These are phyloP conservation scores for Sphagnum tenellum DNA, from an alignment of 225 moss, liverwort and hornwort species.

Conservation along the genomic window DNA sequence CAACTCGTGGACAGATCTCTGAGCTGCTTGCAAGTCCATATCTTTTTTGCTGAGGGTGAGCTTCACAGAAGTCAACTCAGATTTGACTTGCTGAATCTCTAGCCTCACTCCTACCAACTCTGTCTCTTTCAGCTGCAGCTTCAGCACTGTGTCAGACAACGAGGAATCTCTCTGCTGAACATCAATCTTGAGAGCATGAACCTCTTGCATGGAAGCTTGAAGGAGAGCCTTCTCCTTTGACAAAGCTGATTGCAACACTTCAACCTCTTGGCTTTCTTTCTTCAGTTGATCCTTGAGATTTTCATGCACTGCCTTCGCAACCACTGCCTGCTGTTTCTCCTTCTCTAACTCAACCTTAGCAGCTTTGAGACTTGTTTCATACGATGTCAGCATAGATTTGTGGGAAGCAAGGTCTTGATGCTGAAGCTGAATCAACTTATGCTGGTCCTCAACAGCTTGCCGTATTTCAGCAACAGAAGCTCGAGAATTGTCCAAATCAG, in stretches of 20 bases:
- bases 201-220: conserved; percentile 9
- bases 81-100: conserved; percentile 32
- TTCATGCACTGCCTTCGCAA: conserved; percentile 8
- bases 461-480: conserved; percentile 20
- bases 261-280: conserved; percentile 8
- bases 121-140: conserved; percentile 28
- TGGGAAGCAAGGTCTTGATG: conserved; percentile 17
- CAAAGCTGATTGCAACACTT: conserved; percentile 15
- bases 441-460: conserved; percentile 20
- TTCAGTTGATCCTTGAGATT: conserved; percentile 11
- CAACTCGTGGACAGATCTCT: conserved; percentile 16
- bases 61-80: conserved; percentile 15
- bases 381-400: conserved; percentile 8
- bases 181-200: conserved; percentile 26
- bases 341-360: conserved; percentile 12
- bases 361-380: conserved; percentile 13
- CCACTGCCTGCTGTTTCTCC: conserved; percentile 11
- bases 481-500: conserved; percentile 27
- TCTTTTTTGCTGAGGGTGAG: conserved; percentile 18
- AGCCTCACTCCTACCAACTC: conserved; percentile 28
- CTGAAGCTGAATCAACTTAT: conserved; percentile 19
- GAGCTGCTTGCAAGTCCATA: conserved; percentile 27
- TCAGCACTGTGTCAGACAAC: conserved; percentile 19
- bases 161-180: conserved; percentile 20
- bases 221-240: conserved; percentile 11